phyloP scores from a whole-genome alignment of 2,329 filamentous ascomycete genomes.

The Beauveria scarabaeidicola region DNA sequence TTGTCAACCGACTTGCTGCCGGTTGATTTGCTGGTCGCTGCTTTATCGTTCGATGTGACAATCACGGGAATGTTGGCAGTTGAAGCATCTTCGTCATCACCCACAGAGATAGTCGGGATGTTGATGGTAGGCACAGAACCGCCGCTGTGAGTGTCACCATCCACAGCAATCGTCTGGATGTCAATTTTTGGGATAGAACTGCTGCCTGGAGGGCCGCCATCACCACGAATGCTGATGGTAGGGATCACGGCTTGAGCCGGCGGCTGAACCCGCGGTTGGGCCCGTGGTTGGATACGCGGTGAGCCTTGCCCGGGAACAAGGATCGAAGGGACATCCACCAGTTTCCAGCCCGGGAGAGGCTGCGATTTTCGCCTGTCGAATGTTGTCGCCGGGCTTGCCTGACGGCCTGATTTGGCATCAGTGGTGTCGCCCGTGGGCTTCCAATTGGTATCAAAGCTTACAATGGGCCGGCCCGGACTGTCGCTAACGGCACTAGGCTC shows the following conservation, averaged over 20 bases:
- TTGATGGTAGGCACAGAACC: conserved; percentile 37
- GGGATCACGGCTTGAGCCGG: conserved; percentile 22
- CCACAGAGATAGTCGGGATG: conserved; percentile 34
- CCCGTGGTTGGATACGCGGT: conserved; percentile 20
- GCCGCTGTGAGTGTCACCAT: conserved; percentile 16
- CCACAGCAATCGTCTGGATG: conserved; percentile 43
- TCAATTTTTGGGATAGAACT: conserved; percentile 28
- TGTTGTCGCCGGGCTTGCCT: conserved; percentile 21
- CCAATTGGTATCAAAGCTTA: conserved; percentile 89
- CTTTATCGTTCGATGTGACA: conserved; percentile 36
- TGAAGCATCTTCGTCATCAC: conserved; percentile 22
- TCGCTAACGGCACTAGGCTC: conserved; percentile 88
- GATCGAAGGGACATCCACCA: conserved; percentile 45
- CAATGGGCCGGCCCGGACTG: conserved; percentile 82
- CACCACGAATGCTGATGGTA: conserved; percentile 27
- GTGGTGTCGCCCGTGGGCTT: conserved; percentile 61
- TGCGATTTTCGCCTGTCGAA: conserved; percentile 21
- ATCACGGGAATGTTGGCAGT: conserved; percentile 33
- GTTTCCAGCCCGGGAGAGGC: conserved; percentile 22
- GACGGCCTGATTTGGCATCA: conserved; percentile 50
- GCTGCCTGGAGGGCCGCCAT: conserved; percentile 17
- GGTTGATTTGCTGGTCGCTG: conserved; percentile 23
- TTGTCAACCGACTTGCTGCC: conserved; percentile 26
- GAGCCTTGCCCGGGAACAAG: conserved; percentile 41
- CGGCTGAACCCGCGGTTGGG: conserved; percentile 14